A percentile compares a stretch with the other conserved stretches of the same genome.
Conservation (phyloP, 2,329 filamentous ascomycete species). For the Parafenestella ontariensis region DNA sequence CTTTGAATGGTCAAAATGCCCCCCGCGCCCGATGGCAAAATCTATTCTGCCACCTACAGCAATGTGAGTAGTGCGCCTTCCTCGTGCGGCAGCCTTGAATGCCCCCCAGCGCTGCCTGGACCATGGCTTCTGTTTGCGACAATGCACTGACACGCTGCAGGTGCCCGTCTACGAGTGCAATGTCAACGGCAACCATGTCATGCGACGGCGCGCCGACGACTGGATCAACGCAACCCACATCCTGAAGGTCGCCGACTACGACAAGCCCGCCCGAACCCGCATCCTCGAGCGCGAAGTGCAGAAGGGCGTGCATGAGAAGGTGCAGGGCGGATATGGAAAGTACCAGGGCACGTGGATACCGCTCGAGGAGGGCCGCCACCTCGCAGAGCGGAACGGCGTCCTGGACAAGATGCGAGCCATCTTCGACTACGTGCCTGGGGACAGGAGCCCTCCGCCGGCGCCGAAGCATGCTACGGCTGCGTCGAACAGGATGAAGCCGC, state of each 20-base stretch:
- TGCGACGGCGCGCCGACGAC: constrained; percentile 90
- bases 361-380: constrained; percentile 76
- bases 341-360: constrained; percentile 99
- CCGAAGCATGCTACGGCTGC: constrained; percentile 81
- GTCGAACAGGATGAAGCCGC: constrained; percentile 78
- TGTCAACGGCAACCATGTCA: constrained; percentile 88
- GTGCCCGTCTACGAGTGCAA: constrained; percentile 96
- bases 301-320: constrained; percentile 95
- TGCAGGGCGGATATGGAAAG: constrained; percentile 97
- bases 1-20: constrained; percentile 41
- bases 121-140: constrained; percentile 3
- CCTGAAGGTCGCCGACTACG: constrained; percentile 93
- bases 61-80: constrained; percentile 46
- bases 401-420: constrained; percentile 84
- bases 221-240: constrained; percentile 99
- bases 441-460: constrained; percentile 88
- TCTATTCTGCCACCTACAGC: constrained; percentile 72
- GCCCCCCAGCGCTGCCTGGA: not conserved
- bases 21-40: constrained; percentile 52
- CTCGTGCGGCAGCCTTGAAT: constrained; percentile 1
- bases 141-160: constrained; percentile 56
- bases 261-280: constrained; percentile 92
- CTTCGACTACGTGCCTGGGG: constrained; percentile 86
- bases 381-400: constrained; percentile 87
- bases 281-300: constrained; percentile 97